Evolutionary conservation across 441 rosid genomes (phyloP).

Genomic region (Breynia disticha): DNA sequence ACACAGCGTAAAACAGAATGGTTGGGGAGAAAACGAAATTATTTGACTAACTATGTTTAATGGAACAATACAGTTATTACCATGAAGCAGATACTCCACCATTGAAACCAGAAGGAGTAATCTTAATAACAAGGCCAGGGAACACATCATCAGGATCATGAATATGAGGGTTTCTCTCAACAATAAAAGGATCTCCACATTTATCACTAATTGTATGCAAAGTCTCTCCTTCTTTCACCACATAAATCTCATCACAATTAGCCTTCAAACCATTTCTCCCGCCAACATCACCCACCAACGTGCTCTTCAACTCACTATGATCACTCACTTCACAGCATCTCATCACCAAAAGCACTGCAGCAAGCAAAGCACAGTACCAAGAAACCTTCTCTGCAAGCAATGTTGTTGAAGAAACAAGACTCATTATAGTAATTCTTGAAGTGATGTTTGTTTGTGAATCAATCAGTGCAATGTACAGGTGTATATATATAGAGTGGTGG

Average conservation of each 20-base stretch:
- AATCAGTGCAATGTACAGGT: background rate
- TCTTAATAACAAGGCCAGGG: constrained; percentile 11
- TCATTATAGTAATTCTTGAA: background rate
- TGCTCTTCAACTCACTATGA: background rate
- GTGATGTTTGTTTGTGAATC: background rate
- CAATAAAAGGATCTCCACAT: constrained; percentile 27
- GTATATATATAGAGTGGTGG: background rate
- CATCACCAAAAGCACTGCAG: background rate
- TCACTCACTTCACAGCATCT: constrained; percentile 5
- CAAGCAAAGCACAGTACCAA: background rate
- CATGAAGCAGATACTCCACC: background rate
- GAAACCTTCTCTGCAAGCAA: background rate
- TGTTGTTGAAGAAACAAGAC: background rate
- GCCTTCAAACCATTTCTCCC: background rate
- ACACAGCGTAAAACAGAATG: no score
- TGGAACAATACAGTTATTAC: no score
- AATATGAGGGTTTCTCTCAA: constrained; percentile 28
- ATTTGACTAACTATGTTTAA: no score
- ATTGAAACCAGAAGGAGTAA: constrained; percentile 12
- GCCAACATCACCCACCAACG: background rate
- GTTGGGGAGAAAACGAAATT: no score
- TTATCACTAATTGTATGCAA: constrained; percentile 27
- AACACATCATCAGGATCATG: constrained; percentile 30
- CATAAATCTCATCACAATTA: constrained; percentile 23
- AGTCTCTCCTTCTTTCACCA: constrained; percentile 29